Evolutionary conservation across 768 basidiomycete species (phyloP).

Genomic region (Serendipita vermifera): DNA sequence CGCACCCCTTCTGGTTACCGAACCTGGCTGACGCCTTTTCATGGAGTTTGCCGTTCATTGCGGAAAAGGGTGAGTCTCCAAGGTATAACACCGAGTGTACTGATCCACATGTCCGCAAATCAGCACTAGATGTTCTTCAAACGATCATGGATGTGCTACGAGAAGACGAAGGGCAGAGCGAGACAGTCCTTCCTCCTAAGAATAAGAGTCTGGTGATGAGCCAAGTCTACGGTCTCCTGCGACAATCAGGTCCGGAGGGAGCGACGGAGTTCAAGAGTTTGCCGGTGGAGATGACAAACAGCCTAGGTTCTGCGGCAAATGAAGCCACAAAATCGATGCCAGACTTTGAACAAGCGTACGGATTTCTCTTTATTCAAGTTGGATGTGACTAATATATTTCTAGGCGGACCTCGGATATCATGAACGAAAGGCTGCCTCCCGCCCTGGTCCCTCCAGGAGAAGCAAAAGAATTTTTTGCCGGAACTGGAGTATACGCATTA

Average conservation of each 20-base stretch:
- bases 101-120: no score
- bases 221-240: background rate
- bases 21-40: constrained; percentile 98
- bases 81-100: no score
- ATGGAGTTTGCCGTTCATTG: constrained; percentile 95
- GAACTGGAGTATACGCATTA: background rate
- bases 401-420: background rate
- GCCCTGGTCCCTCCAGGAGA: background rate
- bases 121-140: background rate
- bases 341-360: constrained; percentile 1
- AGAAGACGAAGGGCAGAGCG: background rate
- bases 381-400: background rate
- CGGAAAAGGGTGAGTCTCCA: constrained; percentile 80
- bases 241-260: background rate
- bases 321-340: background rate
- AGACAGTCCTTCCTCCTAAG: background rate
- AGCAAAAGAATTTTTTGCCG: background rate
- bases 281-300: background rate
- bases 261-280: background rate
- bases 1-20: constrained; percentile 50
- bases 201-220: constrained; percentile 1
- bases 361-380: background rate
- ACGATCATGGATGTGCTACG: background rate
- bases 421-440: background rate
- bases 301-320: background rate